phyloP scores from a whole-genome alignment of 495 filamentous ascomycete genomes.

The Aspergillus nanangensis region DNA sequence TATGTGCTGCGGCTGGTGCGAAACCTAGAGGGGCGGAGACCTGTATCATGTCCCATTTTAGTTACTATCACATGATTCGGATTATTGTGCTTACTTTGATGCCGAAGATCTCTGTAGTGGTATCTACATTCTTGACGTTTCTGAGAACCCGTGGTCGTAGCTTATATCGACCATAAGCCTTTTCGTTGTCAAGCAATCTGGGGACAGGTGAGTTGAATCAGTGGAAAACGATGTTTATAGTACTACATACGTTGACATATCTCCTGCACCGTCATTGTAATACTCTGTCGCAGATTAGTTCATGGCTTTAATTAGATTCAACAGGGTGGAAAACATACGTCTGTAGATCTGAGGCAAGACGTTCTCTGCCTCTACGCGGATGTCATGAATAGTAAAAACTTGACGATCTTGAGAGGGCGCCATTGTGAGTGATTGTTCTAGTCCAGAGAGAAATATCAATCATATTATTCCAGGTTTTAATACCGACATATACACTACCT shows the following conservation, averaged over 20 bases:
- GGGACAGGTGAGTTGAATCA: neutral
- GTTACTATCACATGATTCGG: neutral
- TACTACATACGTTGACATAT: conserved; percentile 7
- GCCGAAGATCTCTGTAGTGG: conserved; percentile 38
- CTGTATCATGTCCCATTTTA: conserved; percentile 28
- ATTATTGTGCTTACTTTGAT: neutral
- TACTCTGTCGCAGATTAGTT: no score
- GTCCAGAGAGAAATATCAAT: no score
- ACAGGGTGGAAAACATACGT: no score
- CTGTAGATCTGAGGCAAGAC: no score
- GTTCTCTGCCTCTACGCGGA: no score
- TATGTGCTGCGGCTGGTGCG: conserved; percentile 77
- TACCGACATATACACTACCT: no score
- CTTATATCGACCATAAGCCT: conserved; percentile 40
- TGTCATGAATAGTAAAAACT: no score
- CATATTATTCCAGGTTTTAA: no score
- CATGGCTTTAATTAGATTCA: no score
- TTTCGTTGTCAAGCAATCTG: conserved; percentile 39
- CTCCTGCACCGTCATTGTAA: conserved; percentile 34
- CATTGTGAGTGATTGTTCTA: no score
- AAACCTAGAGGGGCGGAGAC: conserved; percentile 77
- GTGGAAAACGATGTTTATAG: neutral
- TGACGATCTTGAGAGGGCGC: no score
- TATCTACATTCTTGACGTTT: conserved; percentile 43
- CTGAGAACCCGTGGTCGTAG: conserved; percentile 46